Evolutionary conservation across 1,284 basidiomycete genomes (phyloP).

Genomic region (Cutaneotrichosporon sp.): DNA sequence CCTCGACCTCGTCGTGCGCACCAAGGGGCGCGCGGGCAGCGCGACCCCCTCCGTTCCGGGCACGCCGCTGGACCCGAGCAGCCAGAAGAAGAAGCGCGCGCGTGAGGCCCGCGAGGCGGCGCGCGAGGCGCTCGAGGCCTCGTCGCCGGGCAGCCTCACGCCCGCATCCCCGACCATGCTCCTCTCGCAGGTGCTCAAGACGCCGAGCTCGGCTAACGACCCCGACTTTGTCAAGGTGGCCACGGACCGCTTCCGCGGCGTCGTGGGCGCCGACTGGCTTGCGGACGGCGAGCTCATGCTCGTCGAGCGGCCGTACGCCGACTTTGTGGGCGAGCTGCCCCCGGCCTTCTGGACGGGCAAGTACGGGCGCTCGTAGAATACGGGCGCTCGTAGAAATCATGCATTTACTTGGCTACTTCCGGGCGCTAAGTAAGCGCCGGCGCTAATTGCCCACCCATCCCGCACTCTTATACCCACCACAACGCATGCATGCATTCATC

Average conservation of each 20-base stretch:
- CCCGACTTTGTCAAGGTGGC: conserved; percentile 63
- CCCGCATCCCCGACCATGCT: conserved; percentile 13
- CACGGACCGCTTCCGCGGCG: conserved; percentile 72
- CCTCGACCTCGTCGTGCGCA: conserved; percentile 32
- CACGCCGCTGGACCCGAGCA: conserved; percentile 11
- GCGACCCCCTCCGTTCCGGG: background rate
- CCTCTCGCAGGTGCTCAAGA: conserved; percentile 12
- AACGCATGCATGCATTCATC: background rate
- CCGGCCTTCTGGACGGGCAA: conserved; percentile 41
- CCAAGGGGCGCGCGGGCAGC: conserved; percentile 1
- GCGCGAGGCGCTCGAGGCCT: conserved; percentile 52
- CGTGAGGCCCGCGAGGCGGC: too few species aligned
- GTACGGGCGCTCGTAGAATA: conserved; percentile 40
- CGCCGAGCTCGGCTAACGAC: conserved; percentile 31
- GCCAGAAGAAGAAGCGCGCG: conserved; percentile 39
- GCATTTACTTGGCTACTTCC: background rate
- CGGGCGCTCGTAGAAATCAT: too few species aligned
- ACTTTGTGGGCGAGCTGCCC: conserved; percentile 76
- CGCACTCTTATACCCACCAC: background rate
- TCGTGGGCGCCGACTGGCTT: conserved; percentile 77
- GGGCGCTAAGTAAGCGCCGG: background rate
- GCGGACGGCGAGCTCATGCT: conserved; percentile 72
- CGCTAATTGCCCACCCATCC: background rate
- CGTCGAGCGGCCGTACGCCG: conserved; percentile 84
- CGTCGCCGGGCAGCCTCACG: conserved; percentile 65